Conservation (phyloP, 1,284 basidiomycete species). For the Stygiomarasmius scandens region DNA sequence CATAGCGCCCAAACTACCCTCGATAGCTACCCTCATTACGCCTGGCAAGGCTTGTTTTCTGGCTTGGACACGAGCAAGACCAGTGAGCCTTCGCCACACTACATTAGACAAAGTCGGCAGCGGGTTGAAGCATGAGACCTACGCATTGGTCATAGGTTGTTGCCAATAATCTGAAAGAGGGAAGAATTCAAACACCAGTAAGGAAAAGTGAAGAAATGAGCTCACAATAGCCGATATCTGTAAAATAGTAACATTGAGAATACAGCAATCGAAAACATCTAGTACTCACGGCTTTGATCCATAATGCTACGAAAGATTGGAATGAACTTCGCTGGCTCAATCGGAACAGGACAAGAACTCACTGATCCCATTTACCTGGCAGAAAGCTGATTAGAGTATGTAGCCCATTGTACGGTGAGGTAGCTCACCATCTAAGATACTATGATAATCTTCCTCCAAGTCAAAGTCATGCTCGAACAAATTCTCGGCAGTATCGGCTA, state of each 20-base stretch:
- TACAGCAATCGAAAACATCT: not conserved
- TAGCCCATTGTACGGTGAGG: not conserved
- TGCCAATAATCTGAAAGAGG: constrained; percentile 12
- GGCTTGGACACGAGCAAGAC: constrained; percentile 55
- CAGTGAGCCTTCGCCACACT: constrained; percentile 49
- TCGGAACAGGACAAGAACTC: constrained; percentile 21
- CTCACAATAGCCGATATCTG: constrained; percentile 53
- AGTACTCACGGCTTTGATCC: constrained; percentile 55
- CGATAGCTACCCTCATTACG: constrained; percentile 62
- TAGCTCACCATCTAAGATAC: constrained; percentile 52
- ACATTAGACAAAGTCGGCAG: not conserved
- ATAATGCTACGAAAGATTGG: constrained; percentile 52
- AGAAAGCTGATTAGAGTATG: not conserved
- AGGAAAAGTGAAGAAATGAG: constrained; percentile 56
- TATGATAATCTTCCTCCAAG: constrained; percentile 61
- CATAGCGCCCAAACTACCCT: constrained; percentile 64
- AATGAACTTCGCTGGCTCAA: not conserved
- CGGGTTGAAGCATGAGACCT: not conserved
- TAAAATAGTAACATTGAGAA: not conserved
- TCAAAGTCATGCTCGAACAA: constrained; percentile 63
- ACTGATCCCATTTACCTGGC: constrained; percentile 64
- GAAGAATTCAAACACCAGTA: constrained; percentile 43
- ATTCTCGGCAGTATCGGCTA: constrained; percentile 56
- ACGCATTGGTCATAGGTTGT: constrained; percentile 16
- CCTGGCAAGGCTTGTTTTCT: constrained; percentile 61